Base-by-base conservation (phyloP, 176 grass and related monocot genomes). In the Rhynchospora pubera region DNA sequence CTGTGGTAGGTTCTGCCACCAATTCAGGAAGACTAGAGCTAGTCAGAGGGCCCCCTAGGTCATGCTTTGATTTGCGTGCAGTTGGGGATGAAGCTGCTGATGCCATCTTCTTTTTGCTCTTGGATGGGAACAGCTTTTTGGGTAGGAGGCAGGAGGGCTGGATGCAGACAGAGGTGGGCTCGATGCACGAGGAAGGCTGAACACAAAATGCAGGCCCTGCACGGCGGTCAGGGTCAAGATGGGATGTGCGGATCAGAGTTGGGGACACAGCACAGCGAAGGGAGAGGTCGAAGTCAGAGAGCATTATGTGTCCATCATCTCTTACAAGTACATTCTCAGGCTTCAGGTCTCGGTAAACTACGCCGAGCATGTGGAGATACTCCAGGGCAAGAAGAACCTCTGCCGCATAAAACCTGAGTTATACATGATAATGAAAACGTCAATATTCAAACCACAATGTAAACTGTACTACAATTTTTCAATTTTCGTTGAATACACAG, bases 251-350 rank as follows among this genome's bases (percentile, higher is more conserved):
- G 70, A 97, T 91, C 6, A 97, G 87, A 51, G 92, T 97, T 50
- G 95, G 95, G 46, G 89, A 94, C 26, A 97, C 92, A 2, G 85
- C 85, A 59, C 95, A 94, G 69, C 90, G 91, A 62, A 97, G 87
- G 23, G 95, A 97, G 16, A 97, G 92, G 34, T 97, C 95, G 22
- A 97, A 97, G 64, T 97, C 90, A 28, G 95, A 97, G 56, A 97
- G 95, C 95, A 97, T 94, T 83, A 97, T 97, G 85, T 94, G 95
- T 21, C 95, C 95, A 85, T 94, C 95, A 53, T 97, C 92, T 7
- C 92, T 90, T 19, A 94, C 95, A 28, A 97, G 82, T 79, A 97
- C 92, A 81, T 97, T 97, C 83, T 97, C 95, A 53, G 95, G 92
- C 55, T 97, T 97, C 44, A 97, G 81, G 74, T 97, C 95, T 63